Evolutionary conservation across 306 rosid species (phyloP), one percentile per base, ranked within the genome.

Genomic region (Luffa acutangula): DNA sequence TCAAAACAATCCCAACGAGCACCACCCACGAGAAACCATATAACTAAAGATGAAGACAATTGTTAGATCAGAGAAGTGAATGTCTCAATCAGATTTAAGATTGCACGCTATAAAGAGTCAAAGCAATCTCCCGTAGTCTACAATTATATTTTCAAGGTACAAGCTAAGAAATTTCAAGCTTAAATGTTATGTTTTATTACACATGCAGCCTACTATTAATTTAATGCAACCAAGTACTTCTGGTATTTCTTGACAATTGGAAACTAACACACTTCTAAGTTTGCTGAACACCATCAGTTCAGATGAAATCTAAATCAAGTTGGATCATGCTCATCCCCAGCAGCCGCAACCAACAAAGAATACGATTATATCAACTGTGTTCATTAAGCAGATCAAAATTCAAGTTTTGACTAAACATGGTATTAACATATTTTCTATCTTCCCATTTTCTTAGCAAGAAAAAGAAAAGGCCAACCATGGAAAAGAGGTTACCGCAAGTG

Each of bases 11-110:
- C 77, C 83, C 89, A 77, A 93, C 86, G 83, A 95, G 81, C 59
- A 90, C 96, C 59, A 31, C 91, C 97, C 99, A 95, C 13, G 99
- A 95, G 89, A 89, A 93, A 80, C 99, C 99, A 83, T 93, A 93
- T 52, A 93, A 51, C 99, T 95, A 82, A 49, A 85, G 31, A 51
- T 18, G 72, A 75, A 84, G 41, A 65, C 53, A 83, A 63, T 67
- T 41, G 78, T 86, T 79, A 85, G 71, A 33, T 65, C 69, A 67
- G 75, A 39, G 57, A 74, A 78, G 4, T 6, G 42, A 57, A 20
- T 9, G 66, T 21, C 76, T 33, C 52, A 74, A 79, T 56, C 13
- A 15, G 25, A 73, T 13, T 25, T 51, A 25, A 31, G 77, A 31
- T 73, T 31, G 43, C 21, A 49, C 21, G 54, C 39, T 49, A 33